These are phyloP conservation scores for Metschnikowia gruessii DNA, from an alignment of 805 yeast species.

Conservation along the genomic window DNA sequence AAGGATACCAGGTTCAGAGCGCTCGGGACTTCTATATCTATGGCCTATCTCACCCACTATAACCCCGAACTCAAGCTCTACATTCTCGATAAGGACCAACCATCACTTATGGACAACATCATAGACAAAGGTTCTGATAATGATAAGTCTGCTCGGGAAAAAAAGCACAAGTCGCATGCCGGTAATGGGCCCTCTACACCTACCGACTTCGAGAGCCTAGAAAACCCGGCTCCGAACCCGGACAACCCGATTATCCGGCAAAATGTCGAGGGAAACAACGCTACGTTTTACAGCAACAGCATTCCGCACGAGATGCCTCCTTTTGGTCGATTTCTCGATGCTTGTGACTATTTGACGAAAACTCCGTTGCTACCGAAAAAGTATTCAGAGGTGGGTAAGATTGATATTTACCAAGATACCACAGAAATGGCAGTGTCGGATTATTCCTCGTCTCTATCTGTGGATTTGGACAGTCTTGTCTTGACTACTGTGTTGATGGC, in stretches of 20 bases:
- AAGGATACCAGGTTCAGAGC: constrained; percentile 37
- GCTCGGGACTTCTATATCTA: constrained; percentile 34
- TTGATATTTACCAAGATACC: constrained; percentile 36
- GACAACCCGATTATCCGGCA: constrained; percentile 25
- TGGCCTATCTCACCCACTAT: constrained; percentile 29
- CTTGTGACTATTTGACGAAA: constrained; percentile 22
- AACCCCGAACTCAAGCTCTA: constrained; percentile 35
- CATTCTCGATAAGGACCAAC: constrained; percentile 33
- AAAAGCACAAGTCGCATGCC: not conserved
- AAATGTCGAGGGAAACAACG: constrained; percentile 4
- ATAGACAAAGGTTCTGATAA: constrained; percentile 24
- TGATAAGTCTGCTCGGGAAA: not conserved
- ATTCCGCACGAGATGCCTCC: constrained; percentile 38
- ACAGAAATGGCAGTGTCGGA: constrained; percentile 11
- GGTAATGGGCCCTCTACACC: not conserved
- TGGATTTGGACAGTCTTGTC: constrained; percentile 33
- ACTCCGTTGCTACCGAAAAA: constrained; percentile 33
- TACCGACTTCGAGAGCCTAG: constrained; percentile 10
- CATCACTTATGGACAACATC: constrained; percentile 36
- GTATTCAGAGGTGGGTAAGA: constrained; percentile 32
- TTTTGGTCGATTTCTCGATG: constrained; percentile 35
- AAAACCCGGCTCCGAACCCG: constrained; percentile 35
- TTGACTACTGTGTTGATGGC: constrained; percentile 30
- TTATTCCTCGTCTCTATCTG: constrained; percentile 30
- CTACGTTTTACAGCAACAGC: constrained; percentile 12